phyloP scores from a whole-genome alignment of 768 basidiomycete species.

The Udeniomyces megalosporus region DNA sequence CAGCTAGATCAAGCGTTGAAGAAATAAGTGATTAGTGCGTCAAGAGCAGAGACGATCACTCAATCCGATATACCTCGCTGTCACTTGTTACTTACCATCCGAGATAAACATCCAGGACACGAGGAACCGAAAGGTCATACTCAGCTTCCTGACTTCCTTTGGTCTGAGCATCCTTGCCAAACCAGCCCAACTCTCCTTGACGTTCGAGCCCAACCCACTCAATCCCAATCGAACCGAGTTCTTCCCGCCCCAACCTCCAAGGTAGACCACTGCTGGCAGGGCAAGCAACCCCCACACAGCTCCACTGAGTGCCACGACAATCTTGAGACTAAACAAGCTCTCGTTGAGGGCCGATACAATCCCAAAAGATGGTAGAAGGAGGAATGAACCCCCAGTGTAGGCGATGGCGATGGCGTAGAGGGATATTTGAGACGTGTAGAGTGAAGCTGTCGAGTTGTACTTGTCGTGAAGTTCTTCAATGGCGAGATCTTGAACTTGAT shows the following conservation, averaged over 20 bases:
- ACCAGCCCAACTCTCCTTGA: slow-evolving; percentile 55
- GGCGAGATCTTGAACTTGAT: no score
- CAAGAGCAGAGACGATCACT: no score
- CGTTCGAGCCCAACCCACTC: slow-evolving; percentile 34
- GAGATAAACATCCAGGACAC: slow-evolving; percentile 88
- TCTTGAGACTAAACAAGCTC: slow-evolving; percentile 57
- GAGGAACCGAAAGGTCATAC: slow-evolving; percentile 75
- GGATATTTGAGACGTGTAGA: slow-evolving; percentile 67
- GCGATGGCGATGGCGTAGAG: slow-evolving; percentile 72
- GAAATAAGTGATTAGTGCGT: no score
- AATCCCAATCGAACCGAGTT: no score
- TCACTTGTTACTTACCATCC: slow-evolving; percentile 58
- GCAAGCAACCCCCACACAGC: slow-evolving; percentile 77
- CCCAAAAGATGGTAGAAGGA: slow-evolving; percentile 43
- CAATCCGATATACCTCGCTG: no score
- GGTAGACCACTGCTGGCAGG: slow-evolving; percentile 57
- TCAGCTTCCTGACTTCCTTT: slow-evolving; percentile 53
- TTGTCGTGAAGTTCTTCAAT: no score
- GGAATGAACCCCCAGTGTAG: slow-evolving; percentile 50
- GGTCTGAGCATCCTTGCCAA: slow-evolving; percentile 59
- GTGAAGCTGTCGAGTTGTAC: slow-evolving; percentile 38
- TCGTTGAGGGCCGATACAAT: slow-evolving; percentile 49
- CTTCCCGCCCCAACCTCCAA: slow-evolving; percentile 25
- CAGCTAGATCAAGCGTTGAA: slow-evolving; percentile 43
- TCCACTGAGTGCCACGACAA: slow-evolving; percentile 72